Conservation (phyloP, 345 rosid species). For the Brassica incana region DNA sequence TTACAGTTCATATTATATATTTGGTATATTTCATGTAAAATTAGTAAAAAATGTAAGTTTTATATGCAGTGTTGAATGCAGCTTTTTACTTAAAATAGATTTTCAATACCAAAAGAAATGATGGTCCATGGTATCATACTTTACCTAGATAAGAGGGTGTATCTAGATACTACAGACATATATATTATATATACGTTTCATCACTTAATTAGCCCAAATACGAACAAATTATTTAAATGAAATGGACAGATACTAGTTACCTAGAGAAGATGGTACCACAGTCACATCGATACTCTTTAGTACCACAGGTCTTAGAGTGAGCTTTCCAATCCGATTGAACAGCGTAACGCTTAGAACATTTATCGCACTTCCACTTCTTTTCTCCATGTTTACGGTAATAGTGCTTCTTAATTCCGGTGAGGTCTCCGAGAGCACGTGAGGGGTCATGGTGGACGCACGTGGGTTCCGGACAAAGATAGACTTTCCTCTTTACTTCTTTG, state of each 20-base stretch:
- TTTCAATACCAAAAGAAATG: constrained; percentile 5
- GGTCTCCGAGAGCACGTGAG: constrained; percentile 82
- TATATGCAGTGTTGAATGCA: constrained; percentile 38
- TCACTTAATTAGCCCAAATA: constrained; percentile 16
- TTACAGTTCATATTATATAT: constrained; percentile 28
- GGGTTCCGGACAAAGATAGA: constrained; percentile 83
- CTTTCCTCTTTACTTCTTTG: constrained; percentile 79
- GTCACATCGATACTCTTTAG: constrained; percentile 79
- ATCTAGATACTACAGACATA: constrained; percentile 16
- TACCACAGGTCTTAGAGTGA: constrained; percentile 86
- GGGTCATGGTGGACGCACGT: constrained; percentile 88
- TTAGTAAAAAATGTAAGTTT: constrained; percentile 23
- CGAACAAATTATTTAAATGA: constrained; percentile 34
- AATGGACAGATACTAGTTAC: constrained; percentile 46
- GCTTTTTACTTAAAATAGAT: constrained; percentile 26
- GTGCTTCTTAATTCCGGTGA: constrained; percentile 81
- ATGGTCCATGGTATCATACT: constrained; percentile 35
- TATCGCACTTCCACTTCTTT: constrained; percentile 89
- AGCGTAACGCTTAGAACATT: constrained; percentile 76
- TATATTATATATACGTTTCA: constrained; percentile 28
- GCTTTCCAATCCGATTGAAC: constrained; percentile 94
- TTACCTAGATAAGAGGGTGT: constrained; percentile 37
- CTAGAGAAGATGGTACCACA: constrained; percentile 91
- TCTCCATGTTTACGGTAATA: constrained; percentile 82
- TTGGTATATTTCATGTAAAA: constrained; percentile 27